phyloP scores from a whole-genome alignment of 179 eudicot species.

The Spinacia oleracea region DNA sequence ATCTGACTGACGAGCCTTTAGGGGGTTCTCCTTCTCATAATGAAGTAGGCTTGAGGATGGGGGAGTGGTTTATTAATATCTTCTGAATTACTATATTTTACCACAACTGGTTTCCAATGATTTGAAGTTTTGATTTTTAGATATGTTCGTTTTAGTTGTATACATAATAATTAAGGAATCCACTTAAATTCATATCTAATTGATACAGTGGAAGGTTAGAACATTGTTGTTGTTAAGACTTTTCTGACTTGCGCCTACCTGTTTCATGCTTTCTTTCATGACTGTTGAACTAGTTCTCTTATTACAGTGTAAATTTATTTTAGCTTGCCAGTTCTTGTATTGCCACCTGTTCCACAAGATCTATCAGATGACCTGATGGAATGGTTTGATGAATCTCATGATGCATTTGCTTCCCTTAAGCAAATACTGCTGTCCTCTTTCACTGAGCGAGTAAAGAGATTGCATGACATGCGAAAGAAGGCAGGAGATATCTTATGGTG shows the following conservation, averaged over 20 bases:
- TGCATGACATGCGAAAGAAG: constrained; percentile 69
- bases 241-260: not conserved
- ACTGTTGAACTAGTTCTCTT: constrained; percentile 2
- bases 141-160: not conserved
- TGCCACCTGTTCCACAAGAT: constrained; percentile 86
- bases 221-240: not conserved
- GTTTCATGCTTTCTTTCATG: not conserved
- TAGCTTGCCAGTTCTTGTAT: constrained; percentile 84
- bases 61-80: not conserved
- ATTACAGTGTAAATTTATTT: constrained; percentile 22
- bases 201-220: no score
- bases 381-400: constrained; percentile 71
- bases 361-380: constrained; percentile 66
- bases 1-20: not conserved
- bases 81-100: not conserved
- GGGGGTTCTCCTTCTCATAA: not conserved
- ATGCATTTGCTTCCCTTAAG: constrained; percentile 63
- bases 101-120: not conserved
- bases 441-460: constrained; percentile 59
- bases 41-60: not conserved
- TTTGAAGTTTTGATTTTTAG: not conserved
- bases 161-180: not conserved
- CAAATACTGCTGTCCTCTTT: constrained; percentile 57
- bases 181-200: not conserved
- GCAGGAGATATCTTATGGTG: constrained; percentile 87